A percentile compares a stretch with the other conserved stretches of the same genome.
These are phyloP conservation scores for Cladobotryum mycophilum DNA, from an alignment of 2,329 filamentous ascomycete genomes.

Conservation along the genomic window DNA sequence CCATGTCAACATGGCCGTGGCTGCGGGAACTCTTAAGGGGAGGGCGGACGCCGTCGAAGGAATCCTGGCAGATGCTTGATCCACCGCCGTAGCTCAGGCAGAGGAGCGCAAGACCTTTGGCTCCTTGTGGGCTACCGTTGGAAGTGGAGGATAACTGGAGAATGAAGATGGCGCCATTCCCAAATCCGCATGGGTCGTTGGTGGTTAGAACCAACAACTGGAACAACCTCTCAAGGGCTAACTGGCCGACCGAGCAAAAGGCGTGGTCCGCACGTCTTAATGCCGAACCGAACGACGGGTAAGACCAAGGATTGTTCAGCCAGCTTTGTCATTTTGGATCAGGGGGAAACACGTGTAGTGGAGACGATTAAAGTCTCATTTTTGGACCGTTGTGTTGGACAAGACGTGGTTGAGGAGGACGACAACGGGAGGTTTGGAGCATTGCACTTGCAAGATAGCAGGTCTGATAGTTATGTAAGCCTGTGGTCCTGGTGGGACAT, in stretches of 20 bases:
- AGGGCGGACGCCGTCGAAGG: neutral
- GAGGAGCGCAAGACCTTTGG: neutral
- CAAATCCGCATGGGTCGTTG: slow-evolving; percentile 5
- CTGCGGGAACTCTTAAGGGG: neutral
- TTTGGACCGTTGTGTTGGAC: too few relatives aligned
- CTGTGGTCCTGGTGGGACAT: too few relatives aligned
- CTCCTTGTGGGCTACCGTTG: neutral
- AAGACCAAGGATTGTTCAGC: neutral
- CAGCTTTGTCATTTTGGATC: neutral
- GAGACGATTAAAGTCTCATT: too few relatives aligned
- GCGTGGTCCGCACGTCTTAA: too few relatives aligned
- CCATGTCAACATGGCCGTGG: neutral
- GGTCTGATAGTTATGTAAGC: too few relatives aligned
- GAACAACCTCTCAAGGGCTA: neutral
- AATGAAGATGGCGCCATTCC: slow-evolving; percentile 7
- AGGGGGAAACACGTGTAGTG: too few relatives aligned
- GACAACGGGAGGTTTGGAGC: too few relatives aligned
- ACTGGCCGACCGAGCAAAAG: neutral
- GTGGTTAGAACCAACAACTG: slow-evolving; percentile 11
- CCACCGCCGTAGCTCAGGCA: neutral
- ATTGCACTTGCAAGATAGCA: too few relatives aligned
- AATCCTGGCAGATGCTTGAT: neutral
- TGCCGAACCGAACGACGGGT: neutral
- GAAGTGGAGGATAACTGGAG: neutral
- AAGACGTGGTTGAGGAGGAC: too few relatives aligned